Conservation (phyloP, 2,329 filamentous ascomycete species). For the Fusarium newnesense region DNA sequence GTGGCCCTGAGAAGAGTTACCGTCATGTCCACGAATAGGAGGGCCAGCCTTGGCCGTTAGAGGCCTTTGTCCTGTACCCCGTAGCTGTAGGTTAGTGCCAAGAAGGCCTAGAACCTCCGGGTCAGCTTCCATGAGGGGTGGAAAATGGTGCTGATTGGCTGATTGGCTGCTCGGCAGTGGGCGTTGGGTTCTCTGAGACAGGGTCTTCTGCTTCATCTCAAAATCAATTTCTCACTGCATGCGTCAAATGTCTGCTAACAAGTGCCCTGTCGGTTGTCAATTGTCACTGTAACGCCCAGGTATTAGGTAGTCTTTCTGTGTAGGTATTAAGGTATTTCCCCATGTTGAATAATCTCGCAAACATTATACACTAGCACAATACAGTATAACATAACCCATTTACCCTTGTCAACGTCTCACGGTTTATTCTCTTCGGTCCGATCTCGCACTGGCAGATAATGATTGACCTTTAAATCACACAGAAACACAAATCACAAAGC, state of each 20-base stretch:
- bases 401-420: conserved; percentile 14
- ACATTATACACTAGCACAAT: neutral
- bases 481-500: conserved; percentile 2
- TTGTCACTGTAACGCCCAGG: neutral
- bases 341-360: conserved; percentile 10
- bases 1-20: conserved; percentile 11
- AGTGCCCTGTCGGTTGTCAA: neutral
- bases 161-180: conserved; percentile 33
- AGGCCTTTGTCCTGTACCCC: neutral
- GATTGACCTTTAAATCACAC: conserved; percentile 28
- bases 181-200: conserved; percentile 10
- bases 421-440: conserved; percentile 26
- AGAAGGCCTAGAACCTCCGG: conserved; percentile 31
- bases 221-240: neutral
- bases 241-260: neutral
- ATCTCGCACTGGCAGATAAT: conserved; percentile 27
- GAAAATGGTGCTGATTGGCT: conserved; percentile 20
- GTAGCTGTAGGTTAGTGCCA: conserved; percentile 15
- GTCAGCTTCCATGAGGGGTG: conserved; percentile 18
- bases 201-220: conserved; percentile 16
- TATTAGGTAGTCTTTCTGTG: neutral
- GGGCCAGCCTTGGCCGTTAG: neutral
- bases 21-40: conserved; percentile 19
- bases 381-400: conserved; percentile 10
- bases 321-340: neutral